Evolutionary conservation across 768 basidiomycete genomes (phyloP).

Genomic region (Calocybe cyanea): DNA sequence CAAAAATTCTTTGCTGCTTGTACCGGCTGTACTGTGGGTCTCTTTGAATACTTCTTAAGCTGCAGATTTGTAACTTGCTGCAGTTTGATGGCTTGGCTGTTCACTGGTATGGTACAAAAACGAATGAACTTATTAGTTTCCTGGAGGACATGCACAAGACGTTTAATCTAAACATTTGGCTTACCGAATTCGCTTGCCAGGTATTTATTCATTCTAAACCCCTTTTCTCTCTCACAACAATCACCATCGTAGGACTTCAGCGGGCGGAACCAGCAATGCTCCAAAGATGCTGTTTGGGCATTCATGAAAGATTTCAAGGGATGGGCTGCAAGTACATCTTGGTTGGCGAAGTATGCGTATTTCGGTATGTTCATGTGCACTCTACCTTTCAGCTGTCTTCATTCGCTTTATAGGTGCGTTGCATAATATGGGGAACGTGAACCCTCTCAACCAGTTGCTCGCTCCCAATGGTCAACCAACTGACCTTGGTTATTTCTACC

Average conservation of each 20-base stretch:
- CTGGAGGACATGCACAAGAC: conserved; percentile 40
- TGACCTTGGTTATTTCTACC: conserved; percentile 47
- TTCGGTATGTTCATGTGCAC: conserved; percentile 50
- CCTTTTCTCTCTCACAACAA: not conserved
- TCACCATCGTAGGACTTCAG: conserved; percentile 46
- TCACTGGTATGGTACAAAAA: conserved; percentile 65
- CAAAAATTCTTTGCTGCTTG: conserved; percentile 52
- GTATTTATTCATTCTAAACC: conserved; percentile 23
- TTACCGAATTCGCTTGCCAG: conserved; percentile 73
- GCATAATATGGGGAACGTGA: conserved; percentile 53
- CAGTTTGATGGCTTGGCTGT: conserved; percentile 56
- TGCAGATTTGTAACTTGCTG: conserved; percentile 1
- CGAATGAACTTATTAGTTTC: conserved; percentile 49
- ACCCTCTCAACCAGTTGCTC: conserved; percentile 52
- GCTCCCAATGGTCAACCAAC: conserved; percentile 41
- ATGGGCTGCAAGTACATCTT: conserved; percentile 43
- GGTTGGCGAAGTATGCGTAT: conserved; percentile 41
- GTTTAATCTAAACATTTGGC: conserved; percentile 44
- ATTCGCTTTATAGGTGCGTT: conserved; percentile 42
- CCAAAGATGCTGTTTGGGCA: conserved; percentile 32
- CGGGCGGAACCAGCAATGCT: conserved; percentile 40
- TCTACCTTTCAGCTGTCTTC: not conserved
- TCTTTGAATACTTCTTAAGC: not conserved
- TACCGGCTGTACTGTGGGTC: conserved; percentile 48
- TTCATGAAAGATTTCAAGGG: conserved; percentile 44